Conservation (phyloP, 345 rosid genomes). For the Camelina neglecta region DNA sequence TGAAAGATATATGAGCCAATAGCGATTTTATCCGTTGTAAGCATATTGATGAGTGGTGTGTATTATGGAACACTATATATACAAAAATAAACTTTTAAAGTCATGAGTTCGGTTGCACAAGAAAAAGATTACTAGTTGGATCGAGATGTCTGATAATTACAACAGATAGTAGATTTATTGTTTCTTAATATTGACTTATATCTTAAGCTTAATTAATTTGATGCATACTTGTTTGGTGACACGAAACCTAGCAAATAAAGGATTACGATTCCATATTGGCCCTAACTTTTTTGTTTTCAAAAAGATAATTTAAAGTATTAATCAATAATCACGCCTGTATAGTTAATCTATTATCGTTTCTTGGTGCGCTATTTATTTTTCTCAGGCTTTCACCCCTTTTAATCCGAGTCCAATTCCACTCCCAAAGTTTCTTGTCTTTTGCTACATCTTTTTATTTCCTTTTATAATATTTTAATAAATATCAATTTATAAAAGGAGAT, state of each 20-base stretch:
- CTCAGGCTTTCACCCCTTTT: slow-evolving; percentile 34
- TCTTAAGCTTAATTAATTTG: slow-evolving; percentile 2
- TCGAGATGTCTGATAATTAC: background rate
- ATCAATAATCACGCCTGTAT: slow-evolving; percentile 47
- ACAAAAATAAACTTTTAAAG: too few relatives aligned
- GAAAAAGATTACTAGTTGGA: too few relatives aligned
- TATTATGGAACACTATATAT: too few relatives aligned
- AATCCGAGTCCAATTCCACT: slow-evolving; percentile 50
- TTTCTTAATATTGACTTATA: slow-evolving; percentile 3
- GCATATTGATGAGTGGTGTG: too few relatives aligned
- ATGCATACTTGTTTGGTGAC: slow-evolving; percentile 44
- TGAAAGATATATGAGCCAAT: too few relatives aligned
- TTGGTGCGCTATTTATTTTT: slow-evolving; percentile 48
- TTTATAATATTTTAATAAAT: slow-evolving; percentile 33
- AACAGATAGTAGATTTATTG: too few relatives aligned
- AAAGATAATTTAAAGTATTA: slow-evolving; percentile 39
- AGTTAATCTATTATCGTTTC: slow-evolving; percentile 33
- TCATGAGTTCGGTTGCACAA: too few relatives aligned
- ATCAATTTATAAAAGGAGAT: slow-evolving; percentile 14
- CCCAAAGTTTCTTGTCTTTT: slow-evolving; percentile 51
- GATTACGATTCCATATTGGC: slow-evolving; percentile 36
- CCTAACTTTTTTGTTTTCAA: slow-evolving; percentile 41
- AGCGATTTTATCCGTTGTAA: too few relatives aligned
- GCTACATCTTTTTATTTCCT: slow-evolving; percentile 22
- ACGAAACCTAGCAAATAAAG: slow-evolving; percentile 35